Evolutionary conservation across 2,329 filamentous ascomycete species (phyloP).

Genomic region (Phaeomoniella chlamydospora): DNA sequence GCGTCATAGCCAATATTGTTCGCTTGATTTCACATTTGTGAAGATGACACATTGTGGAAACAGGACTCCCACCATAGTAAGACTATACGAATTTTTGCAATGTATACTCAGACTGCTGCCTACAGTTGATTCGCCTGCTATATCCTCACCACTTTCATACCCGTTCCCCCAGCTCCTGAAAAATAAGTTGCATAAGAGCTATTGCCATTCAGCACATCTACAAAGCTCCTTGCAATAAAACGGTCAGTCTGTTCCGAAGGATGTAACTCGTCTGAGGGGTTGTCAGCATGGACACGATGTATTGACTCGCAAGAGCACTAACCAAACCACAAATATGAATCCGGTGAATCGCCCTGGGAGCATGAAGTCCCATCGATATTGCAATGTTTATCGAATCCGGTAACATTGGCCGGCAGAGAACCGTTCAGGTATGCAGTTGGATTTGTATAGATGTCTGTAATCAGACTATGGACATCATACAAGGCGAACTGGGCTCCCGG

Average conservation of each 20-base stretch:
- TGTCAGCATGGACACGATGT: slow-evolving; percentile 9
- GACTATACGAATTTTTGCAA: too few species aligned
- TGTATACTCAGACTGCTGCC: too few species aligned
- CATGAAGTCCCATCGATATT: slow-evolving; percentile 23
- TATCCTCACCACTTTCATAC: too few species aligned
- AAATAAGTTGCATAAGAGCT: slow-evolving; percentile 14
- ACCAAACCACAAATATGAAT: slow-evolving; percentile 57
- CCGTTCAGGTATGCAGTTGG: slow-evolving; percentile 49
- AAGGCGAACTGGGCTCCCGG: slow-evolving; percentile 46
- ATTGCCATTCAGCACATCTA: slow-evolving; percentile 36
- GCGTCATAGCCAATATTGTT: too few species aligned
- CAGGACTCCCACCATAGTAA: too few species aligned
- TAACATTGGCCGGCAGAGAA: slow-evolving; percentile 46
- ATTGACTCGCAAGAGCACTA: slow-evolving; percentile 5
- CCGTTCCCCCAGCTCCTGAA: too few species aligned
- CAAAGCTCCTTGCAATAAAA: slow-evolving; percentile 41
- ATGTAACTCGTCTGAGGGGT: slow-evolving; percentile 47
- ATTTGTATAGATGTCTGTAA: slow-evolving; percentile 37
- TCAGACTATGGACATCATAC: slow-evolving; percentile 47
- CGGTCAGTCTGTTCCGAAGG: slow-evolving; percentile 50
- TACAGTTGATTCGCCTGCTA: too few species aligned
- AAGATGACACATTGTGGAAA: too few species aligned
- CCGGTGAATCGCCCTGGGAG: slow-evolving; percentile 26
- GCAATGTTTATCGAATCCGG: slow-evolving; percentile 44
- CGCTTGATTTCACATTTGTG: too few species aligned